Evolutionary conservation across 352 stramenopile species (phyloP).

Genomic region (Phytophthora parvispora): DNA sequence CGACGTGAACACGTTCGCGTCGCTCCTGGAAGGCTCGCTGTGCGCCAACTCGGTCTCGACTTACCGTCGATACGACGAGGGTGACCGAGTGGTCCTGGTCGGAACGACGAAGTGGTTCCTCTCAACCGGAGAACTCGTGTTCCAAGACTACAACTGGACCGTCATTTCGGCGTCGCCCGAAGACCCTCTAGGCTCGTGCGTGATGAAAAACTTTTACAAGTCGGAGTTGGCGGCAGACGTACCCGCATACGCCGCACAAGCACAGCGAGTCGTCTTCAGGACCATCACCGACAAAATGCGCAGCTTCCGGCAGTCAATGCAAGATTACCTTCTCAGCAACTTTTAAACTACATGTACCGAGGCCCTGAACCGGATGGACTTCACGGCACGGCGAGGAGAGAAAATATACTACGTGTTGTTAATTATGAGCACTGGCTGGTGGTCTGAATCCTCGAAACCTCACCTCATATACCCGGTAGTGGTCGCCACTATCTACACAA

Average conservation of each 20-base stretch:
- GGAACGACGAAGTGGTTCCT: conserved; percentile 28
- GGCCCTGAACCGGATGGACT: no score
- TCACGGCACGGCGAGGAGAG: no score
- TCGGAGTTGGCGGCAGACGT: conserved; percentile 1
- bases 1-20: conserved; percentile 22
- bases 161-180: conserved; percentile 11
- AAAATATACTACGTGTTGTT: no score
- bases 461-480: no score
- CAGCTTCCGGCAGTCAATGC: background rate
- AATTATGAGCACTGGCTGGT: background rate
- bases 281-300: conserved; percentile 18
- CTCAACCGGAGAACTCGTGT: conserved; percentile 11
- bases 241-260: background rate
- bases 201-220: conserved; percentile 24
- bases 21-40: conserved; percentile 6
- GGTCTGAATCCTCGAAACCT: background rate
- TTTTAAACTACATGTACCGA: background rate
- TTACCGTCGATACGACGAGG: conserved; percentile 27
- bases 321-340: background rate
- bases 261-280: conserved; percentile 4
- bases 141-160: conserved; percentile 34
- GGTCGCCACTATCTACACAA: conserved; percentile 1
- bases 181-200: background rate
- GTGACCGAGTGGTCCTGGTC: conserved; percentile 18
- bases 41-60: conserved; percentile 3